Base-by-base conservation (phyloP, 177 flowering plant genomes). In the Vitis hybrid region DNA sequence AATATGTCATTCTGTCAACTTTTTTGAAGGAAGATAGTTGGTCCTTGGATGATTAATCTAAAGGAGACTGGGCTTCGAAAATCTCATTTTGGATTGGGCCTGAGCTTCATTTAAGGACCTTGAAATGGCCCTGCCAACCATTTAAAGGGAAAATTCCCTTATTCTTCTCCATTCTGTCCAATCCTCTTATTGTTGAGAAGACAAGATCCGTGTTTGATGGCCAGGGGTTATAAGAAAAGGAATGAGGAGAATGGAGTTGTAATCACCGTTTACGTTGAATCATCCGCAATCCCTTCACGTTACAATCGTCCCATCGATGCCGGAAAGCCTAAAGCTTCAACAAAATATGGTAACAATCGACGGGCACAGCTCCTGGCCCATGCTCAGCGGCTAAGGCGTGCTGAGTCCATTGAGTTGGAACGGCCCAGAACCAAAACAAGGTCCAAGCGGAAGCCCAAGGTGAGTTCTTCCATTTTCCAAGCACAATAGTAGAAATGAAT, bases 351-450 rank as follows among this genome's bases (percentile, higher is more conserved):
- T 17, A 70, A 70, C 32, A 74, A 82, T 66, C 83, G 87, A 32
- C 78, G 78, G 63, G 80, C 83, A 18, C 77, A 73, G 73, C 83
- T 84, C 14, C 79, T 84, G 4, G 79, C 84, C 65, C 78, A 82
- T 48, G 58, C 79, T 35, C 81, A 51, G 48, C 71, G 76, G 57
- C 72, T 84, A 7, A 74, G 84, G 61, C 61, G 51, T 27, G 53
- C 65, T 0, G 27, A 32, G 17, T 14, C 62, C 1, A 27, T 32
- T 0, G 62, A 68, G 30, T 11, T 35, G 5, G 20, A 58, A n/a
- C 57, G 53, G 59, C 53, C 67, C n/a, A 17, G 12, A 52, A 58
- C 17, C 17, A 58, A 54, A 41, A 70, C 62, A 9, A 59, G 27
- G 66, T n/a, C 64, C 66, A 76, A 18, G 46, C 8, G 7, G 7